Conservation (phyloP, 768 basidiomycete species). For the Myochromella boudieri region DNA sequence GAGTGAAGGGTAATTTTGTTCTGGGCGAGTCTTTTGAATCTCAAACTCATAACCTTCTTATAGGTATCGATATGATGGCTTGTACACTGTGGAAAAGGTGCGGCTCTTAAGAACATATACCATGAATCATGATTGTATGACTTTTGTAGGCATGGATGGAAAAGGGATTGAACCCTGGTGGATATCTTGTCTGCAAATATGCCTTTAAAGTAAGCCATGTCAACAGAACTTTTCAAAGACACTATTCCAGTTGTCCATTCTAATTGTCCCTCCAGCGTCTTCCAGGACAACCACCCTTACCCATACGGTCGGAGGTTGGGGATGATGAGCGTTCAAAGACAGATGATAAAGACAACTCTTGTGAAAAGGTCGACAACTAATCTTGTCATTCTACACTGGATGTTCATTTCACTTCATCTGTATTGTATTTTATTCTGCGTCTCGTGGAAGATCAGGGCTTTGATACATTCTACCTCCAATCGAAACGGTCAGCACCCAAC, state of each 20-base stretch:
- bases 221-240: background rate
- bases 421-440: too few species aligned
- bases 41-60: background rate
- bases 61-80: constrained; percentile 89
- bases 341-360: too few species aligned
- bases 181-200: constrained; percentile 83
- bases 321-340: too few species aligned
- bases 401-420: too few species aligned
- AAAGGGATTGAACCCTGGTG: constrained; percentile 63
- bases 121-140: background rate
- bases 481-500: too few species aligned
- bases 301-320: too few species aligned
- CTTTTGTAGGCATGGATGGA: constrained; percentile 67
- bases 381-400: too few species aligned
- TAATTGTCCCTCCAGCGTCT: constrained; percentile 41
- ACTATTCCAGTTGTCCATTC: background rate
- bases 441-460: too few species aligned
- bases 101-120: constrained; percentile 2
- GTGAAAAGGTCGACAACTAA: too few species aligned
- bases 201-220: constrained; percentile 64
- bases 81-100: constrained; percentile 79
- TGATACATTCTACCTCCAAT: too few species aligned
- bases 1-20: constrained; percentile 57
- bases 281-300: constrained; percentile 53
- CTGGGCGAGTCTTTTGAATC: background rate